Base-by-base conservation (phyloP, 169 alveolate genomes). In the Babesia divergens region DNA sequence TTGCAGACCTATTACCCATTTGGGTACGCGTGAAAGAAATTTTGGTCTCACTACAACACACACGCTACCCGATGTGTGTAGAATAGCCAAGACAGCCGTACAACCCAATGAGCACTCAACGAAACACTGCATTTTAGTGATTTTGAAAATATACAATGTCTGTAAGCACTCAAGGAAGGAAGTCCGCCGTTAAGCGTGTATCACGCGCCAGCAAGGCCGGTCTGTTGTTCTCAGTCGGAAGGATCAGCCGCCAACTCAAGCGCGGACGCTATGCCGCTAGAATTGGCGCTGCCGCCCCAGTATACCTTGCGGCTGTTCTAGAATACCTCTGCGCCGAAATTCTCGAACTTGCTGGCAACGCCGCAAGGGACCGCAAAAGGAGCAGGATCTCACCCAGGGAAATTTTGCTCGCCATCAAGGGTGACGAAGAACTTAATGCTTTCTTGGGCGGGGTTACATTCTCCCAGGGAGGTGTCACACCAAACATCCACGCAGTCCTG, bases 251-350 rank as follows among this genome's bases (percentile, higher is more conserved):
- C 75, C 95, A 92, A 85, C 86, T 96, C 75, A 95, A 94, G 92
- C 86, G 90, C 69, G 99, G 99, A 52, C 91, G 97, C 74, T 95
- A 93, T 87, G 96, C 98, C 52, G 97, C 94, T 85, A 95, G 99
- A 84, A 94, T 97, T 59, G 98, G 98, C 52, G 95, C 97, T 44
- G 98, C 97, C 20, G 98, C 99, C 64, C 98, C 98, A 64, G 98
- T 97, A 34, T 96, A 94, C 91, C 85, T 95, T 53, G 99, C 99
- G 29, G 99, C 99, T 28, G 99, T 94, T 35, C 83, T 97, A 50
- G 98, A 97, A 84, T 97, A 97, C 86, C 84, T 97, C 58, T 94
- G 98, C 65, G 98, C 99, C 46, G 99, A 97, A 87, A 94, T 97
- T 60, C 88, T 97, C 44, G 99, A 97, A 90, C 84, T 96, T 43